Evolutionary conservation across 2,329 filamentous ascomycete species (phyloP).

Genomic region (Colletotrichum orchidophilum): DNA sequence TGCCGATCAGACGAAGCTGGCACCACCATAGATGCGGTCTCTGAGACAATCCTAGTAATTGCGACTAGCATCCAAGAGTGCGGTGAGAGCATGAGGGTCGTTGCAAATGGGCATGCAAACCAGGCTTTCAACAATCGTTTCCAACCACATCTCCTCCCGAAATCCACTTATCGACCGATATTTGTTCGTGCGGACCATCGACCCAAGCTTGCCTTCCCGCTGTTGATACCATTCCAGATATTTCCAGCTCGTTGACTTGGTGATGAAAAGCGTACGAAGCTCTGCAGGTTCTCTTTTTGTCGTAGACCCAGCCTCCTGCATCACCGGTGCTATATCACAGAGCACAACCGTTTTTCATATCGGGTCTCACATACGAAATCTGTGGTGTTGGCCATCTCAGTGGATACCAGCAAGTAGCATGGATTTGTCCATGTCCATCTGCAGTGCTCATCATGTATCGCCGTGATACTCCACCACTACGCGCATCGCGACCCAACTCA

Average conservation of each 20-base stretch:
- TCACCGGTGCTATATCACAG: background rate
- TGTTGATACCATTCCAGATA: background rate
- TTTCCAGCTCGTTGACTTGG: background rate
- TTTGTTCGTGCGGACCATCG: background rate
- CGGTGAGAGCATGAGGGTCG: background rate
- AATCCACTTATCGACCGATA: background rate
- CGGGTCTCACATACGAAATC: background rate
- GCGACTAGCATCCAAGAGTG: background rate
- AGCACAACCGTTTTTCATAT: background rate
- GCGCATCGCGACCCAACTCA: background rate
- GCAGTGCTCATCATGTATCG: no score
- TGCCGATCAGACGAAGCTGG: no score
- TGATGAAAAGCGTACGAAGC: background rate
- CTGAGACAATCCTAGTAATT: background rate
- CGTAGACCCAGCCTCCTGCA: background rate
- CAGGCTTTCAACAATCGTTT: no score
- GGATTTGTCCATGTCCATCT: no score
- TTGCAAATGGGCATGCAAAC: background rate
- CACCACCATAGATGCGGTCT: background rate
- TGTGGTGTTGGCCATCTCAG: no score
- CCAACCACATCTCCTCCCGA: no score
- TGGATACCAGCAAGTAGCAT: no score
- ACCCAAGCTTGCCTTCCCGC: background rate
- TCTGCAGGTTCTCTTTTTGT: background rate
- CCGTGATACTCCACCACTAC: background rate